Evolutionary conservation across 169 alveolate genomes (phyloP), one percentile per base, ranked within the genome.

Genomic region (Plasmodium gonderi): DNA sequence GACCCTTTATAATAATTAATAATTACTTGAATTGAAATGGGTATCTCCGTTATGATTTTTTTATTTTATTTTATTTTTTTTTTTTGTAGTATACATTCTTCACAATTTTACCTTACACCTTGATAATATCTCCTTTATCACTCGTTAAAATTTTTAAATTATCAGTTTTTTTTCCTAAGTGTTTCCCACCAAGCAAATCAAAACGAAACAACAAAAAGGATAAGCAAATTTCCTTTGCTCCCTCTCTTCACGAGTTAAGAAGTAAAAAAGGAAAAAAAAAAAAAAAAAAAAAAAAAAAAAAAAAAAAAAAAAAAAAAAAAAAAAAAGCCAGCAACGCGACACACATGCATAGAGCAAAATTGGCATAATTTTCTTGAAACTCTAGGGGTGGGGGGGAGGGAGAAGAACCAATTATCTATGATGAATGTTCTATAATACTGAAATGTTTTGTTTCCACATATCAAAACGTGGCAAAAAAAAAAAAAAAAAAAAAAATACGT

Each of bases 1-100:
- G 90, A 36, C 90, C 94, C 51, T 89, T 89, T 89, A 64, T 89
- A 45, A 78, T 89, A 77, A 77, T 77, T n/a, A 64, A 77, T 44
- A 78, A 89, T 51, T 69, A 89, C 75, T n/a, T 76, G n/a, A 42
- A 77, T 9, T 54, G 68, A 85, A 36, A 6, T 64, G 44, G 40
- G 31, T 14, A 4, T 12, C 0, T 33, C 47, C 64, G 23, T 42
- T 17, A 29, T 23, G 26, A 65, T 64, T n/a, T 80, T 29, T 79
- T 23, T 1, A 14, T 8, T 11, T 29, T 0, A 12, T 33, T 14
- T 79, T 14, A 20, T 6, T 49, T 20, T 8, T 40, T 77, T 11
- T 44, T 12, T 23, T 44, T 23, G n/a, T 14, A 60, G 8, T 23
- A 42, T 8, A 60, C 17, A 23, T 2, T 36, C 72, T n/a, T 8